Conservation (phyloP, 2,329 filamentous ascomycete species). For the Xylariaceae sp. region DNA sequence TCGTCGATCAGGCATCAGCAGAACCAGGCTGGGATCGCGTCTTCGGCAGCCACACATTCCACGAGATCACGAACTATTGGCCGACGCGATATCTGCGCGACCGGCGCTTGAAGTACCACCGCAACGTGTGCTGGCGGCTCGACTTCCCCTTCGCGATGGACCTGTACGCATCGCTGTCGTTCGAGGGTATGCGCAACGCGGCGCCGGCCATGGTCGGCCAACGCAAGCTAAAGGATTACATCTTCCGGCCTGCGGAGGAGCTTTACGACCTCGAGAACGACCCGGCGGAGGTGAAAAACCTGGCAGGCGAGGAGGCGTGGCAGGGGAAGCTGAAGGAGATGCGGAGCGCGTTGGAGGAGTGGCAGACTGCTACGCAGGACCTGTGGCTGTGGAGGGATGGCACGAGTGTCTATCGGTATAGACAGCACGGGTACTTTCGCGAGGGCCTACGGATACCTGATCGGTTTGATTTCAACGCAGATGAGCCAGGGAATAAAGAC, state of each 20-base stretch:
- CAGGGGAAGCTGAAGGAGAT: neutral
- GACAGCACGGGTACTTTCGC: neutral
- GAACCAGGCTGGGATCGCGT: neutral
- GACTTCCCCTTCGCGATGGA: slow-evolving; percentile 1
- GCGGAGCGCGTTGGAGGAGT: neutral
- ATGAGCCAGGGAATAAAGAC: neutral
- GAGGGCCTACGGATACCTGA: neutral
- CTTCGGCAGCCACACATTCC: neutral
- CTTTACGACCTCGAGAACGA: neutral
- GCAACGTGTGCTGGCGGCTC: slow-evolving; percentile 1
- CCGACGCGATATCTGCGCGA: slow-evolving; percentile 1
- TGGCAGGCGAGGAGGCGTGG: neutral
- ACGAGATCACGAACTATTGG: neutral
- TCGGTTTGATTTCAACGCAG: neutral
- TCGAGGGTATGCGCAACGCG: slow-evolving; percentile 1
- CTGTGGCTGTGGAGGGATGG: neutral
- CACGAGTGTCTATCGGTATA: neutral
- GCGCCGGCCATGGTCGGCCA: neutral
- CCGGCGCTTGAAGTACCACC: neutral
- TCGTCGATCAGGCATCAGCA: neutral
- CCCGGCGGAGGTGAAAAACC: neutral
- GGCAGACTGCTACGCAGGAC: neutral
- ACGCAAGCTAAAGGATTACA: neutral
- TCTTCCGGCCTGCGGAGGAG: neutral
- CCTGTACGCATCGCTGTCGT: neutral